A percentile compares a stretch with the other conserved stretches of the same genome.
Evolutionary conservation across 139 green algal species (phyloP).

Genomic region (Chlamydomonas applanata): DNA sequence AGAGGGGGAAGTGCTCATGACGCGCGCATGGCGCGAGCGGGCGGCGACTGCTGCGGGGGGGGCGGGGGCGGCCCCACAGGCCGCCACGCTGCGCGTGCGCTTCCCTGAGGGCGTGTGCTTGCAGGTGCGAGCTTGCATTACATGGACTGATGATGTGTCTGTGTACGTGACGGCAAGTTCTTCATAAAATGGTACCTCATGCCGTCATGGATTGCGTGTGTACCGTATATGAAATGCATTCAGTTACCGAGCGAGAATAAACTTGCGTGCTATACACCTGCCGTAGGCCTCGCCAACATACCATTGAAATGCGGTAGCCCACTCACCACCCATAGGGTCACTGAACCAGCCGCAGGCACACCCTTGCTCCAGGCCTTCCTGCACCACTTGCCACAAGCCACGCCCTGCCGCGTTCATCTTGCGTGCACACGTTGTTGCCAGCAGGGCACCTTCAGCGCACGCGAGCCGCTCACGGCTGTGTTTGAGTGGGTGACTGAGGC

Average conservation of each 20-base stretch:
- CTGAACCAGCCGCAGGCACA: too few species aligned
- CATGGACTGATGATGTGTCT: not conserved
- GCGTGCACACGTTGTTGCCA: not conserved
- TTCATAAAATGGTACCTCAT: too few species aligned
- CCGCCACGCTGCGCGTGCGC: constrained; percentile 50
- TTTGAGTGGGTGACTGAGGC: constrained; percentile 68
- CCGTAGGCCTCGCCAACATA: too few species aligned
- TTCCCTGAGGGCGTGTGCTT: constrained; percentile 72
- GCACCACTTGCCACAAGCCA: too few species aligned
- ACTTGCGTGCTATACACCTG: too few species aligned
- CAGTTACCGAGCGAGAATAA: too few species aligned
- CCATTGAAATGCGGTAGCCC: too few species aligned
- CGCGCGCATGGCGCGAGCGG: not conserved
- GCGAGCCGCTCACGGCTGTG: constrained; percentile 54
- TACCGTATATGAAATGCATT: too few species aligned
- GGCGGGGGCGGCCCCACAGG: not conserved
- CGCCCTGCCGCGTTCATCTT: not conserved
- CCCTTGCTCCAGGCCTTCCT: too few species aligned
- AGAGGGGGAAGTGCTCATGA: constrained; percentile 34
- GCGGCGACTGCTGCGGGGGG: not conserved
- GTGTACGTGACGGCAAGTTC: too few species aligned
- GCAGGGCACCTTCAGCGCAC: constrained; percentile 61
- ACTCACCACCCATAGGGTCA: too few species aligned
- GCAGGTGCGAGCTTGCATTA: constrained; percentile 30
- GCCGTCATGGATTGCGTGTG: too few species aligned